A percentile compares a stretch with the other conserved stretches of the same genome.
Conservation (phyloP, 345 rosid genomes). For the Euclidium syriacum region DNA sequence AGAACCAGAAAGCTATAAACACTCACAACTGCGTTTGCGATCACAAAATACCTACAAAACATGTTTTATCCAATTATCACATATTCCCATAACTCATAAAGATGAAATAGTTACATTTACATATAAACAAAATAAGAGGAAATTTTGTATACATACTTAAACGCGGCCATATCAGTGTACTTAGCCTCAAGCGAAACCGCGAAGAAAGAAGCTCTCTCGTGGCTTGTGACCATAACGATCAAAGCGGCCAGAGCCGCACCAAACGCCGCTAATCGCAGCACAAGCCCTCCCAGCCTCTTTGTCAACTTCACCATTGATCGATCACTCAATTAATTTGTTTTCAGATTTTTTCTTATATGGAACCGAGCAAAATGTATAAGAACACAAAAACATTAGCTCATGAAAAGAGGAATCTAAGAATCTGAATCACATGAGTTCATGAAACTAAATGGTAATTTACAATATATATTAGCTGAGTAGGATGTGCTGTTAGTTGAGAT, state of each 20-base stretch:
- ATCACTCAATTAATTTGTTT: neutral
- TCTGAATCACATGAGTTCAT: slow-evolving; percentile 4
- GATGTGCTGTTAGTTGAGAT: slow-evolving; percentile 46
- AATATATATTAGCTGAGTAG: neutral
- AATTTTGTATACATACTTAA: slow-evolving; percentile 40
- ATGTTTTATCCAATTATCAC: neutral
- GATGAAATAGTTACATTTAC: neutral
- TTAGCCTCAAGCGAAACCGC: slow-evolving; percentile 52
- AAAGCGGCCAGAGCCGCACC: slow-evolving; percentile 55
- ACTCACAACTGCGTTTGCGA: slow-evolving; percentile 52
- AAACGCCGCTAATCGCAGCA: slow-evolving; percentile 55
- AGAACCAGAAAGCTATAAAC: slow-evolving; percentile 57
- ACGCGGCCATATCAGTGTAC: slow-evolving; percentile 56
- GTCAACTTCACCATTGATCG: slow-evolving; percentile 38
- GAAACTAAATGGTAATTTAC: neutral
- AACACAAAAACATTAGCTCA: neutral
- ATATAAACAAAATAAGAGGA: neutral
- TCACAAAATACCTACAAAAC: slow-evolving; percentile 64
- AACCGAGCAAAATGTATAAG: neutral
- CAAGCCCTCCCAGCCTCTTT: slow-evolving; percentile 40
- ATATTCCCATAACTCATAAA: neutral
- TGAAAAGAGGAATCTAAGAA: neutral
- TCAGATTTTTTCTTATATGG: neutral
- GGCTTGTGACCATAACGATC: slow-evolving; percentile 75
- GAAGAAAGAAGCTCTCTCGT: slow-evolving; percentile 39